A percentile compares a stretch with the other conserved stretches of the same genome.
Evolutionary conservation across 2,329 filamentous ascomycete genomes (phyloP).

Genomic region (Orbilia blumenaviensis): DNA sequence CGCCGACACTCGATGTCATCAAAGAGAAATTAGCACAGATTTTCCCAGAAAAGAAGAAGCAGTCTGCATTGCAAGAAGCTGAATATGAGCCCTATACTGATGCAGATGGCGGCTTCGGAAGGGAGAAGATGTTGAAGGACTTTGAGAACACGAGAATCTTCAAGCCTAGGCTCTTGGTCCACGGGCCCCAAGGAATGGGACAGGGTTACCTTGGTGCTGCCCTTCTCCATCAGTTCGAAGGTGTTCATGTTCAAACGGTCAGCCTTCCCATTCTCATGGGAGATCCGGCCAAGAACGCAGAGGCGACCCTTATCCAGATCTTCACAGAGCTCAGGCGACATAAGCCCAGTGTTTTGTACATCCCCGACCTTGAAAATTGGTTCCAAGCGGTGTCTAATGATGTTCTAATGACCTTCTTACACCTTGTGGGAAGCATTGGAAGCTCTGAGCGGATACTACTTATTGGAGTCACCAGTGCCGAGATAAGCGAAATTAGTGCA

Average conservation of each 20-base stretch:
- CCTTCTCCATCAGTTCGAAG: slow-evolving; percentile 88
- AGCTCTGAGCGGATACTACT: slow-evolving; percentile 89
- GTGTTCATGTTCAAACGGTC: slow-evolving; percentile 92
- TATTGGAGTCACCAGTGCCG: slow-evolving; percentile 81
- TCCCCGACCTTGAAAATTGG: slow-evolving; percentile 90
- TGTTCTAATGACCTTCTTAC: slow-evolving; percentile 80
- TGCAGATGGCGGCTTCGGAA: slow-evolving; percentile 81
- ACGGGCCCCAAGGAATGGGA: slow-evolving; percentile 87
- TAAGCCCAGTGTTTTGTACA: slow-evolving; percentile 94
- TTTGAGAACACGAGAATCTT: slow-evolving; percentile 91
- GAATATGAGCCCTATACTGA: slow-evolving; percentile 88
- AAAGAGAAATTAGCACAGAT: slow-evolving; percentile 75
- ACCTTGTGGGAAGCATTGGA: slow-evolving; percentile 81
- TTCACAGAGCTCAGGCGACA: slow-evolving; percentile 93
- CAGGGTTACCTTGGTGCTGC: slow-evolving; percentile 88
- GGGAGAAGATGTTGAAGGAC: slow-evolving; percentile 78
- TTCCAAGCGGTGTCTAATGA: slow-evolving; percentile 73
- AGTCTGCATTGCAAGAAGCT: slow-evolving; percentile 91
- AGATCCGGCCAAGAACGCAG: slow-evolving; percentile 79
- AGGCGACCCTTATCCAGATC: slow-evolving; percentile 87
- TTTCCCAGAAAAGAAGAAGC: slow-evolving; percentile 83
- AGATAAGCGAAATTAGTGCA: slow-evolving; percentile 69
- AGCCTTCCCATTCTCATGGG: slow-evolving; percentile 87
- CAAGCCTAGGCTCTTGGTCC: slow-evolving; percentile 83
- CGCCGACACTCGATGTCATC: slow-evolving; percentile 75